Evolutionary conservation across 2,329 filamentous ascomycete species (phyloP).

Genomic region (Sodiomyces alkalinus): DNA sequence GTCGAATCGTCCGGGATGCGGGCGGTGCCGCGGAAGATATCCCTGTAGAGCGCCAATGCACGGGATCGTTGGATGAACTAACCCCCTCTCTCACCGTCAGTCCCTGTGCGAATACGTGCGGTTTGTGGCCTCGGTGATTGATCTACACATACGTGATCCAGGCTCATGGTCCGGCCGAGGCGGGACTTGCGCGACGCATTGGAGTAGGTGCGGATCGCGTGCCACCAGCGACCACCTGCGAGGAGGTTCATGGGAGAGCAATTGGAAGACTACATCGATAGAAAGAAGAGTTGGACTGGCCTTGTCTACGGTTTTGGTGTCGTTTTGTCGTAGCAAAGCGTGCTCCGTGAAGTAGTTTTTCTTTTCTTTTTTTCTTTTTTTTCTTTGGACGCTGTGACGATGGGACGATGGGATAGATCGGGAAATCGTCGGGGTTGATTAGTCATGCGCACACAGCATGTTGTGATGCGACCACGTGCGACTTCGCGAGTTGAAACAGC

Average conservation of each 20-base stretch:
- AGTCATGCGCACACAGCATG: too few relatives aligned
- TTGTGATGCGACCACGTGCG: too few relatives aligned
- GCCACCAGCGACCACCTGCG: slow-evolving; percentile 1
- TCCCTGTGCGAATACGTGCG: not conserved
- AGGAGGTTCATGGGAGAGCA: not conserved
- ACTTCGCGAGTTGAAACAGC: too few relatives aligned
- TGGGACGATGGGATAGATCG: too few relatives aligned
- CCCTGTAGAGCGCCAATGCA: slow-evolving; percentile 41
- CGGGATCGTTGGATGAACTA: slow-evolving; percentile 44
- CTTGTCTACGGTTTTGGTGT: too few relatives aligned
- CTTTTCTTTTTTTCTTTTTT: too few relatives aligned
- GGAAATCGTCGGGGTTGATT: too few relatives aligned
- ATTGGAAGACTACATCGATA: too few relatives aligned
- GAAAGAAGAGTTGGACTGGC: too few relatives aligned
- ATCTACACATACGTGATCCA: slow-evolving; percentile 39
- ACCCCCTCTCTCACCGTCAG: not conserved
- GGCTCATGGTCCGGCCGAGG: slow-evolving; percentile 30
- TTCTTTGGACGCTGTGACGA: too few relatives aligned
- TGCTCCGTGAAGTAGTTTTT: too few relatives aligned
- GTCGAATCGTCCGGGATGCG: slow-evolving; percentile 34
- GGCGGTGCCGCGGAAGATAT: slow-evolving; percentile 37
- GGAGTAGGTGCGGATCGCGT: slow-evolving; percentile 20
- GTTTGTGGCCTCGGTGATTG: not conserved
- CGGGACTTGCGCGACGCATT: slow-evolving; percentile 17
- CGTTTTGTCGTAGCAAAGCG: too few relatives aligned